Evolutionary conservation across 352 stramenopile genomes (phyloP).

Genomic region (Phytophthora sojae): DNA sequence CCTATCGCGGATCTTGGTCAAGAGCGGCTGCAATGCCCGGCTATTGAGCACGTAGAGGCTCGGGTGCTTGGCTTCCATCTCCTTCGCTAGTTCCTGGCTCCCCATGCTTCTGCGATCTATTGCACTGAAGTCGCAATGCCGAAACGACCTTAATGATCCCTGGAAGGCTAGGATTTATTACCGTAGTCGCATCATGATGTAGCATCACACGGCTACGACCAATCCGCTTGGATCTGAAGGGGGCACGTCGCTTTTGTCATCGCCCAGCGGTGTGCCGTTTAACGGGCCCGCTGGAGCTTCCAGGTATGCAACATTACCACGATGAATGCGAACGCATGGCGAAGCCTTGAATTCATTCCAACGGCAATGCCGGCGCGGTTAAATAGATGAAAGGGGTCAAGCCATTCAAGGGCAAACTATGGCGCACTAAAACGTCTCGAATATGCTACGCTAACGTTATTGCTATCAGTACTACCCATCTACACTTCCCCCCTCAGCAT

Average conservation of each 20-base stretch:
- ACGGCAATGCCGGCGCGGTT: slow-evolving; percentile 1
- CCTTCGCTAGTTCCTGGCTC: slow-evolving; percentile 38
- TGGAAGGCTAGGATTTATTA: not conserved
- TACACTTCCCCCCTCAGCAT: not conserved
- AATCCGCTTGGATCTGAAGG: not conserved
- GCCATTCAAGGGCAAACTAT: slow-evolving; percentile 24
- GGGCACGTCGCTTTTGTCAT: not conserved
- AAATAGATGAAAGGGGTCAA: slow-evolving; percentile 24
- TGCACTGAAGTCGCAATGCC: not conserved
- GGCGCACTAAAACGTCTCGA: not conserved
- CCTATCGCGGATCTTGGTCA: slow-evolving; percentile 72
- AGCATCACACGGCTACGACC: not conserved
- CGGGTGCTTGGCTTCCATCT: slow-evolving; percentile 59
- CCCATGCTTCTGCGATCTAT: slow-evolving; percentile 36
- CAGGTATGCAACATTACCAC: not conserved
- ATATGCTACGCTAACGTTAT: slow-evolving; percentile 3
- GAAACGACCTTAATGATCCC: not conserved
- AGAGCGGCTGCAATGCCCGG: slow-evolving; percentile 59
- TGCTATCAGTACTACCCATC: slow-evolving; percentile 16
- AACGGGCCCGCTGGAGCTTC: not conserved
- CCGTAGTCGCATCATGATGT: too few species aligned
- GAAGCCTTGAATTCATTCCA: slow-evolving; percentile 11
- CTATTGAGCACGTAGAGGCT: slow-evolving; percentile 73
- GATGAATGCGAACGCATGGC: slow-evolving; percentile 8
- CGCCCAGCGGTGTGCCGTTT: not conserved